Conservation (phyloP, 805 yeast species). For the Teunomyces gatunensis region DNA sequence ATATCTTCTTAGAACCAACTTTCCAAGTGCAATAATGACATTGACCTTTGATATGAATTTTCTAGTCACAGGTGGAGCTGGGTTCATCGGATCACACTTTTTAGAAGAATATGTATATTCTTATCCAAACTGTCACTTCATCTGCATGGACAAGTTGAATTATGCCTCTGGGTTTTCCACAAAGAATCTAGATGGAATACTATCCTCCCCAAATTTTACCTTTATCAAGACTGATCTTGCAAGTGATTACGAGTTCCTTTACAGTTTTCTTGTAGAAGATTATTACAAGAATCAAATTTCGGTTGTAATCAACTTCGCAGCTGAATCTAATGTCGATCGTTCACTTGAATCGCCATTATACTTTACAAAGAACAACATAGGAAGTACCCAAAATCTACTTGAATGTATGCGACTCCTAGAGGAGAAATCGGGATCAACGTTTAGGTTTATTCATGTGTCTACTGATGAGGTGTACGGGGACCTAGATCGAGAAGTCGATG, state of each 20-base stretch:
- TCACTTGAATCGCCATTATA: constrained; percentile 44
- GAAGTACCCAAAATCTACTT: constrained; percentile 47
- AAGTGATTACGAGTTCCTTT: constrained; percentile 20
- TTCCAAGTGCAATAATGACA: background rate
- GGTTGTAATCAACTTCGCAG: constrained; percentile 50
- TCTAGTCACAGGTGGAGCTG: constrained; percentile 57
- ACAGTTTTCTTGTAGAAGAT: constrained; percentile 10
- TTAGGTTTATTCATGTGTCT: constrained; percentile 45
- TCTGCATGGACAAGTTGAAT: constrained; percentile 46
- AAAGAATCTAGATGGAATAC: constrained; percentile 13
- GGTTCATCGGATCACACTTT: constrained; percentile 54
- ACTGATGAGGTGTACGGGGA: constrained; percentile 65
- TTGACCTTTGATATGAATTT: constrained; percentile 16
- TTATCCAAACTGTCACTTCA: constrained; percentile 30
- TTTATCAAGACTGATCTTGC: constrained; percentile 36
- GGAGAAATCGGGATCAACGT: constrained; percentile 3
- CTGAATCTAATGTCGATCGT: constrained; percentile 54
- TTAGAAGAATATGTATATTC: constrained; percentile 30
- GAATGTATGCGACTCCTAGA: constrained; percentile 33
- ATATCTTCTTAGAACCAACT: background rate
- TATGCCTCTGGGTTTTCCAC: constrained; percentile 42
- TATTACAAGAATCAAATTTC: constrained; percentile 20
- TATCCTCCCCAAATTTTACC: constrained; percentile 16
- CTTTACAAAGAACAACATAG: constrained; percentile 45
- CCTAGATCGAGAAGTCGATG: constrained; percentile 24